phyloP scores from a whole-genome alignment of 331 rosid genomes.

The Malus hybrid region DNA sequence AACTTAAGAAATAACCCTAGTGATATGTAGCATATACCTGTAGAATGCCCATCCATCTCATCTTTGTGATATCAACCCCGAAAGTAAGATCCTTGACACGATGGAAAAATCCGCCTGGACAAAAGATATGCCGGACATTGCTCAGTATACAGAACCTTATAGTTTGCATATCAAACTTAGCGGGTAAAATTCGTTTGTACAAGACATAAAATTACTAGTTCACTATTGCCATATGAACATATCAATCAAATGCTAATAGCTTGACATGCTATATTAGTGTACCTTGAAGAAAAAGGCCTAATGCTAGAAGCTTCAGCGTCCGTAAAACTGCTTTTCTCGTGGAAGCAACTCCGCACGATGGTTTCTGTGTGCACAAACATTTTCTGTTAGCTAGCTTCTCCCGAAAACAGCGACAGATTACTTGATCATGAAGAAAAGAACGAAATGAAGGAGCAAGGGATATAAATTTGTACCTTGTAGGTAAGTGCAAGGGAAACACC shows the following conservation, averaged over 20 bases:
- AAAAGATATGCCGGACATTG: conserved; percentile 1
- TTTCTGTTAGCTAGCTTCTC: background rate
- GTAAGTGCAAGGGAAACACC: conserved; percentile 85
- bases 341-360: conserved; percentile 48
- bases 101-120: conserved; percentile 84
- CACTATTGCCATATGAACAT: background rate
- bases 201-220: background rate
- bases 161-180: background rate
- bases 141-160: background rate
- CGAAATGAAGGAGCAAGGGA: background rate
- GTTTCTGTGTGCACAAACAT: conserved; percentile 33
- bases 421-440: background rate
- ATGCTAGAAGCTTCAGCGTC: conserved; percentile 60
- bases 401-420: background rate
- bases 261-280: background rate
- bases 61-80: conserved; percentile 72
- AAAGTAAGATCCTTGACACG: conserved; percentile 58
- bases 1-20: background rate
- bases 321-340: conserved; percentile 61
- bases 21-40: conserved; percentile 41
- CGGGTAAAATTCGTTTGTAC: background rate
- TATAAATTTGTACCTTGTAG: conserved; percentile 52
- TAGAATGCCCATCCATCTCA: conserved; percentile 83
- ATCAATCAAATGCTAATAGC: background rate
- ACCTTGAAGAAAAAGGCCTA: conserved; percentile 97